Percentiles rank a stretch among this genome's conserved stretches.
phyloP scores from a whole-genome alignment of 176 grass and related monocot genomes.

The Triticum timopheevii region DNA sequence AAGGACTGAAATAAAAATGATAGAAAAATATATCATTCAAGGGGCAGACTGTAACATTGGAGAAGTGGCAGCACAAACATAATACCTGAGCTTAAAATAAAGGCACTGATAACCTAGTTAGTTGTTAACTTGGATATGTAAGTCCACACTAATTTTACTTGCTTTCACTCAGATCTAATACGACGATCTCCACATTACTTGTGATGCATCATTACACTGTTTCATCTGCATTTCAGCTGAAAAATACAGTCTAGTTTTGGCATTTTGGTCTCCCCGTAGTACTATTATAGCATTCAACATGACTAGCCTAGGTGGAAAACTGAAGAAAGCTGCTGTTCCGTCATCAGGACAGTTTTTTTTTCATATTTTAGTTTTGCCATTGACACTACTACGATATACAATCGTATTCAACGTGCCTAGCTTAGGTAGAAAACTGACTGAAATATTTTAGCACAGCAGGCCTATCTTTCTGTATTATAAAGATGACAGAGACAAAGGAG shows the following conservation, averaged over 20 bases:
- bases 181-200: not conserved
- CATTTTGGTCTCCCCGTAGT: not conserved
- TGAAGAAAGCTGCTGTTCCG: not conserved
- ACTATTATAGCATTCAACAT: not conserved
- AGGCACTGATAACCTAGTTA: not conserved
- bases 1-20: constrained; percentile 54
- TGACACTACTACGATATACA: not conserved
- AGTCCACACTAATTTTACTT: not conserved
- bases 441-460: not conserved
- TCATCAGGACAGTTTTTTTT: not conserved
- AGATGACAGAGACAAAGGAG: not conserved
- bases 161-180: not conserved
- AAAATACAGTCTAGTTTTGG: not conserved
- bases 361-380: not conserved
- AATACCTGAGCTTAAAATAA: not conserved
- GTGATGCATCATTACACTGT: not conserved
- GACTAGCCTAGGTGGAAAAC: not conserved
- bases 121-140: not conserved
- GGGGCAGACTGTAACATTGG: not conserved
- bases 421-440: not conserved
- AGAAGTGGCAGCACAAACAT: not conserved
- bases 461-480: not conserved
- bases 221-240: not conserved
- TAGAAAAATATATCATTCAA: not conserved
- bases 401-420: not conserved